Percentiles rank a stretch among this genome's conserved stretches.
Evolutionary conservation across 768 basidiomycete species (phyloP).

Genomic region (Phaffia australis): DNA sequence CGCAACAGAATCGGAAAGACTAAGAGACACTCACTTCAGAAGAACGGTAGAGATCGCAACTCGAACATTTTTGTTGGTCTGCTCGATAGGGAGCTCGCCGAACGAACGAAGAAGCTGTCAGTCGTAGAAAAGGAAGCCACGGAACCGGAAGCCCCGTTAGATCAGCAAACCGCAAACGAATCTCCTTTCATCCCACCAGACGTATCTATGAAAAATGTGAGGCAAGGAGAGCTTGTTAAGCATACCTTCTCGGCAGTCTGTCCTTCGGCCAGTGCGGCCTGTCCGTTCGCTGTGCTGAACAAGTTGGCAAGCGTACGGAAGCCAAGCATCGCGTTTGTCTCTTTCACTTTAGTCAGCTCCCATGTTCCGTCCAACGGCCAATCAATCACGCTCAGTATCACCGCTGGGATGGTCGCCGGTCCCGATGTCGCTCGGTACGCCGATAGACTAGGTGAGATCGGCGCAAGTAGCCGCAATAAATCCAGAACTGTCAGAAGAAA

Average conservation of each 20-base stretch:
- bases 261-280: constrained; percentile 24
- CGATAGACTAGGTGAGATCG: constrained; percentile 49
- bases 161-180: neutral
- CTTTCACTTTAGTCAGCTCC: constrained; percentile 56
- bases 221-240: too few species aligned
- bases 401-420: constrained; percentile 47
- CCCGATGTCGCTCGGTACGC: constrained; percentile 39
- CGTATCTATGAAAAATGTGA: neutral
- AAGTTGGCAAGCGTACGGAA: constrained; percentile 70
- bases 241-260: constrained; percentile 25
- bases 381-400: constrained; percentile 57
- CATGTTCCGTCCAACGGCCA: constrained; percentile 40
- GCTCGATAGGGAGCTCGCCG: constrained; percentile 13
- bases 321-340: constrained; percentile 73
- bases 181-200: neutral
- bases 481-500: constrained; percentile 58
- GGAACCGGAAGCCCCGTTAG: constrained; percentile 36
- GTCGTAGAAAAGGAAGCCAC: constrained; percentile 50
- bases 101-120: constrained; percentile 27
- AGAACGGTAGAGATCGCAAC: constrained; percentile 68
- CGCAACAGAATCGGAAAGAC: neutral
- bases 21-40: constrained; percentile 61
- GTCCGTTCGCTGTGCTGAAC: constrained; percentile 45
- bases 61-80: constrained; percentile 46
- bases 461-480: constrained; percentile 62